Base-by-base conservation (phyloP, 2,329 filamentous ascomycete species). In the Beauveria medogensis region DNA sequence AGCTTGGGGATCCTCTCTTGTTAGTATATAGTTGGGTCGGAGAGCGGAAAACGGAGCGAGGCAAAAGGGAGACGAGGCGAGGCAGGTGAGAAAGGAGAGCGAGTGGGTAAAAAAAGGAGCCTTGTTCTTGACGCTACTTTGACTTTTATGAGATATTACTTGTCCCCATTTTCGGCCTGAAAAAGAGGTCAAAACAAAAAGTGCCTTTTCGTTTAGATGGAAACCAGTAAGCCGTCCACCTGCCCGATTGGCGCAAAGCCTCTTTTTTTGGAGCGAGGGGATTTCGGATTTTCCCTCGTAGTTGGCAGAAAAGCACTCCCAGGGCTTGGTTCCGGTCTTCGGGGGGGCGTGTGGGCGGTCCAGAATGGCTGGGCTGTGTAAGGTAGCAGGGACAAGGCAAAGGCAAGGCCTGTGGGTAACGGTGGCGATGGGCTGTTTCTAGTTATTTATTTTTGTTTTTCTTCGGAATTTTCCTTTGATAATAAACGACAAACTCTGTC, bases 171-270 rank as follows among this genome's bases (percentile, higher is more conserved):
- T 14, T 47, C 44, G 5, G 44, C 20, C 44, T 26, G 16, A 47
- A 47, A 24, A 47, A 51, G 30, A 12, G 16, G 50, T 28, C 14
- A 51, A 51, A 41, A 20, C 18, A 26, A 53, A 37, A 53, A 53
- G 50, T 34, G 20, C 30, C 50, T 40, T 10, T 40, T 22, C 20
- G 22, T 24, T 24, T 34, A 46, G 10, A 40, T 28, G 22, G 20
- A 41, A 24, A 58, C 43, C n/a, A 7, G 22, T 30, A 50, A 10
- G 24, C 54, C 20, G 50, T 46, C 26, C 41, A 60, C 58, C 58
- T 60, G 58, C 58, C 58, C 43, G 58, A 60, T 60, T 60, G 26
- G 51, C 51, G n/a, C 51, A 47, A 46, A 44, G 14, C 14, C 26
- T 26, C 14, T 55, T 55, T 55, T 44, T 22, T 20, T 34, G 44